phyloP scores from a whole-genome alignment of 108 stramenopile species.

The Nitzschia inconspicua region DNA sequence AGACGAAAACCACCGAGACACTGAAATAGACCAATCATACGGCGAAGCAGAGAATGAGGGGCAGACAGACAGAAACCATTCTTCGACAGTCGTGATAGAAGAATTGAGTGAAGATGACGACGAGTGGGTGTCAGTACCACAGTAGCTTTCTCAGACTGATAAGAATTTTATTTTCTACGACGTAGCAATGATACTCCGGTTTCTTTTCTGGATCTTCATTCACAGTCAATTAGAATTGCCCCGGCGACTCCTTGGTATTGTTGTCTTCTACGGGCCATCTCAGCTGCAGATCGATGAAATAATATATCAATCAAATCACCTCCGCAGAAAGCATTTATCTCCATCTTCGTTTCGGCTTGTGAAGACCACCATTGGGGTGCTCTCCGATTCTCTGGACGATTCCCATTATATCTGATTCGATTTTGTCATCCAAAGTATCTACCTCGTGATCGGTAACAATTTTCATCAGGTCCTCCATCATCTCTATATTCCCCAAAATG shows the following conservation, averaged over 20 bases:
- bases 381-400: slow-evolving; percentile 24
- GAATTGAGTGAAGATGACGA: slow-evolving; percentile 22
- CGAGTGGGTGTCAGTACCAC: slow-evolving; percentile 21
- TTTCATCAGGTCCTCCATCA: slow-evolving; percentile 68
- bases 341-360: neutral
- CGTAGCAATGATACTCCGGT: too few relatives aligned
- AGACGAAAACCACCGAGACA: neutral
- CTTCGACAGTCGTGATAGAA: slow-evolving; percentile 21
- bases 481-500: slow-evolving; percentile 80
- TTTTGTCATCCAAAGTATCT: slow-evolving; percentile 19
- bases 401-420: slow-evolving; percentile 20
- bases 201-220: neutral
- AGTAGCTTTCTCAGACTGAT: too few relatives aligned
- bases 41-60: neutral
- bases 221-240: too few relatives aligned
- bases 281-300: too few relatives aligned
- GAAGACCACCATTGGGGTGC: slow-evolving; percentile 18
- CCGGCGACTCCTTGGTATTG: too few relatives aligned
- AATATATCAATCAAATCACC: neutral
- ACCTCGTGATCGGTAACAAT: slow-evolving; percentile 61
- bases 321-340: neutral
- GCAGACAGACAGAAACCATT: neutral
- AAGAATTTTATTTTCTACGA: too few relatives aligned
- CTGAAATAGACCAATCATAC: neutral
- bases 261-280: too few relatives aligned